Conservation (phyloP, 106 monocot genomes). For the Acorus calamus region DNA sequence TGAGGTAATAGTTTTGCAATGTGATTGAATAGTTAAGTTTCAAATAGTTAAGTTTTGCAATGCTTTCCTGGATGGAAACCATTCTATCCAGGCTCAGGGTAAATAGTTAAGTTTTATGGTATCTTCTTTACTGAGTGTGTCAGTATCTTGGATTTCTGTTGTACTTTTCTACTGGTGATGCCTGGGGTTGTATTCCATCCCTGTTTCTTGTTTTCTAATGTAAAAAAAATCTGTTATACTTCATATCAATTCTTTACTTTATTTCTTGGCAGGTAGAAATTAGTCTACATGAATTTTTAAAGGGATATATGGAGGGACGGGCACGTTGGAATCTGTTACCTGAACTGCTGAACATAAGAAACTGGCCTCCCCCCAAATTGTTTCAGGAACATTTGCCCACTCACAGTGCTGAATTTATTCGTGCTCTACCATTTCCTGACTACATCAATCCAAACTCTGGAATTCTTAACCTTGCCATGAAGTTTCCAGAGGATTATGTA, state of each 20-base stretch:
- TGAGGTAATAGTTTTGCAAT: constrained; percentile 26
- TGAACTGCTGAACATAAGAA: constrained; percentile 74
- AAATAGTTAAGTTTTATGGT: too few species aligned
- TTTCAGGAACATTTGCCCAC: constrained; percentile 60
- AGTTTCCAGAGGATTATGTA: constrained; percentile 31
- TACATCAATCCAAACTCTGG: constrained; percentile 58
- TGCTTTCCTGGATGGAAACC: too few species aligned
- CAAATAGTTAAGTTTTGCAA: too few species aligned
- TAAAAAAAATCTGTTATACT: not conserved
- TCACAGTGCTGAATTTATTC: constrained; percentile 47
- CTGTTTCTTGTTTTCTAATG: too few species aligned
- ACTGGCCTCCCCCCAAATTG: constrained; percentile 56
- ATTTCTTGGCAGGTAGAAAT: constrained; percentile 49
- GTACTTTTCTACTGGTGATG: too few species aligned
- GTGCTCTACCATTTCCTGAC: constrained; percentile 44
- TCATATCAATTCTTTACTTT: not conserved
- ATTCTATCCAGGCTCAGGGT: too few species aligned
- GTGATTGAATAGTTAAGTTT: too few species aligned
- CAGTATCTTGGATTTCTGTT: too few species aligned
- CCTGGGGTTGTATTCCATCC: too few species aligned
- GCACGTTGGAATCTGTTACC: constrained; percentile 61
- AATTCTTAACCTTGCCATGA: constrained; percentile 40
- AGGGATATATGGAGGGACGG: constrained; percentile 54
- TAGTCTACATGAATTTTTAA: constrained; percentile 38
- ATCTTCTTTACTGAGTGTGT: too few species aligned